Base-by-base conservation (phyloP, 495 filamentous ascomycete species). In the Letharia lupina region DNA sequence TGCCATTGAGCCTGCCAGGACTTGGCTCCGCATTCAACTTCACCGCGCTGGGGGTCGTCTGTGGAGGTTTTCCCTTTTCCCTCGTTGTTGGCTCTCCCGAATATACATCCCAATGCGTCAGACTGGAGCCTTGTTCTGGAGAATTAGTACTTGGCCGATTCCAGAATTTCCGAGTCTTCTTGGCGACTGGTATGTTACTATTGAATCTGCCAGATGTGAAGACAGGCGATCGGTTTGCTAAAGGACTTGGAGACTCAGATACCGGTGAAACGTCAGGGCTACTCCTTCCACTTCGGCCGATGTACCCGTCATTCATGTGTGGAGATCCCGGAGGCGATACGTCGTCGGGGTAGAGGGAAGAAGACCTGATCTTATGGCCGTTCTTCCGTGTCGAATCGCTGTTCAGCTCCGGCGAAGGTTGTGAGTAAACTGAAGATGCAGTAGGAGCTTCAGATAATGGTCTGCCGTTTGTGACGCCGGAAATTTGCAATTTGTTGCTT, bases 311-410 rank as follows among this genome's bases (percentile, higher is more conserved):
- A 23, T 63, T 68, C 48, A 62, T 44, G 67, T 50, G 54, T 11
- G 80, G 76, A 13, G 81, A 81, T 61, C 75, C 73, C 39, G 76
- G 77, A n/a, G 82, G 79, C 6, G 82, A 84, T 44, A 83, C 76
- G 64, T 75, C 70, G 54, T 71, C 58, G 23, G 71, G 72, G 67
- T 78, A 75, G 41, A 70, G 45, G 12, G 74, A 73, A 56, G 75
- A 76, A 4, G 71, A 67, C 61, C 68, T 60, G 18, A 62, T 61
- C 28, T 69, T 72, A 40, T 65, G 69, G 35, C 71, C 58, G 35
- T 67, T 39, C 40, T 60, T 64, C 54, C 2, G 54, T 66, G 62
- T 42, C 56, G 47, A 50, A 67, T 31, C 23, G 62, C 23, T 31
- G 35, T 68, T 58, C 39, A 67, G 67, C 45, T 72, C 72, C 33